A percentile compares a stretch with the other conserved stretches of the same genome.
Conservation (phyloP, 148 eudicot species). For the Camellia granthamiana region DNA sequence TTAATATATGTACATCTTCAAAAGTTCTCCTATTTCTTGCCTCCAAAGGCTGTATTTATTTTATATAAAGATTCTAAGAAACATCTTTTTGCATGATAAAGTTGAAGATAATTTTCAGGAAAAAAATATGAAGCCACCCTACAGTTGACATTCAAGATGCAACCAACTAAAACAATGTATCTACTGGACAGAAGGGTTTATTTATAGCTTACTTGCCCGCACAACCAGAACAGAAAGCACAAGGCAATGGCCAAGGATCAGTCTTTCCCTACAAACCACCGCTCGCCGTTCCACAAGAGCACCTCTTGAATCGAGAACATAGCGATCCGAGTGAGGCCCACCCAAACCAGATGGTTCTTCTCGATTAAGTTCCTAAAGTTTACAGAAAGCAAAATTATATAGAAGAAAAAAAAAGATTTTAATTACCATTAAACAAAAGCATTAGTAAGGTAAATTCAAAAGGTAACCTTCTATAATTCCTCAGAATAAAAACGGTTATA, state of each 20-base stretch:
- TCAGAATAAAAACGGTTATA: neutral
- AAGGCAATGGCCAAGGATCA: slow-evolving; percentile 89
- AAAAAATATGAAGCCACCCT: neutral
- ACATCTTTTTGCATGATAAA: neutral
- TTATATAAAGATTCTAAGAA: neutral
- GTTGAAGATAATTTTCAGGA: neutral
- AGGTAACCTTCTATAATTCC: neutral
- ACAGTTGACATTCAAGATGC: slow-evolving; percentile 2
- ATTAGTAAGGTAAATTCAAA: neutral
- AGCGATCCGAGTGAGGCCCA: slow-evolving; percentile 73
- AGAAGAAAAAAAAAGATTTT: neutral
- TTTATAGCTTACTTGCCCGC: slow-evolving; percentile 65
- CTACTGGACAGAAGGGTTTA: slow-evolving; percentile 5
- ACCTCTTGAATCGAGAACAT: slow-evolving; percentile 86
- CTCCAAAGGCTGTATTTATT: too few relatives aligned
- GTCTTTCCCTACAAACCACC: slow-evolving; percentile 88
- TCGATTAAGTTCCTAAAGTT: slow-evolving; percentile 75
- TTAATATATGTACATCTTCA: too few relatives aligned
- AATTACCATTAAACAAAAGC: neutral
- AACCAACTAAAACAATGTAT: slow-evolving; percentile 9
- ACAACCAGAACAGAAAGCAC: slow-evolving; percentile 85
- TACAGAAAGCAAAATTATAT: slow-evolving; percentile 18
- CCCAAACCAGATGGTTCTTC: slow-evolving; percentile 94
- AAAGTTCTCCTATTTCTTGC: too few relatives aligned
- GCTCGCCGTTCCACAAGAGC: slow-evolving; percentile 88